Evolutionary conservation across 179 eudicot genomes (phyloP).

Genomic region (Corrigiola litoralis): DNA sequence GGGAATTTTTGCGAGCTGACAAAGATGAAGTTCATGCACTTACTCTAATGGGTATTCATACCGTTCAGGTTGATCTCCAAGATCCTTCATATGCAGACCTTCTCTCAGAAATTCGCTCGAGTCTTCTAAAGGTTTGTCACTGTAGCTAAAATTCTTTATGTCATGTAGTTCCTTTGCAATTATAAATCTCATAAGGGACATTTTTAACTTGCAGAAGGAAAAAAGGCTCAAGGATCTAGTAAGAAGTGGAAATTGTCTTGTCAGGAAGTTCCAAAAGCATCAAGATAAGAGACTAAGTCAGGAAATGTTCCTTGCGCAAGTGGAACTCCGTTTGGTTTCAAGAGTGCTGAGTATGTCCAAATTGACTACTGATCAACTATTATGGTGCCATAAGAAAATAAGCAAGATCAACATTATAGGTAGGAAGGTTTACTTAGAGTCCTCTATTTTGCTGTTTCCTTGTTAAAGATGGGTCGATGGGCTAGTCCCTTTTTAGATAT

Average conservation of each 20-base stretch:
- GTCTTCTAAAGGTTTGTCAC: conserved; percentile 59
- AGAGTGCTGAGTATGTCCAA: conserved; percentile 59
- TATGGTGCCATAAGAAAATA: conserved; percentile 75
- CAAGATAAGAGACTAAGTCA: conserved; percentile 30
- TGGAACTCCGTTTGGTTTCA: conserved; percentile 62
- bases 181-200: not conserved
- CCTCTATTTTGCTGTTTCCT: conserved; percentile 69
- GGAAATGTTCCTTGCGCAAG: conserved; percentile 46
- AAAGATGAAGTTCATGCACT: conserved; percentile 36
- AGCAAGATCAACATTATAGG: conserved; percentile 43
- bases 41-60: conserved; percentile 35
- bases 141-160: not conserved
- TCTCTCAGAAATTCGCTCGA: conserved; percentile 37
- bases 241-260: conserved; percentile 74
- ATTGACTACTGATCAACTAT: conserved; percentile 55
- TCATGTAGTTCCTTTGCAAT: not conserved
- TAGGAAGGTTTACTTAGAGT: conserved; percentile 53
- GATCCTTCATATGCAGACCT: conserved; percentile 48
- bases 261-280: conserved; percentile 69
- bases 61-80: conserved; percentile 32
- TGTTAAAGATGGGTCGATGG: conserved; percentile 14
- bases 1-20: conserved; percentile 70
- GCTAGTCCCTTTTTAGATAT: not conserved
- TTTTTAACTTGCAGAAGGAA: conserved; percentile 57
- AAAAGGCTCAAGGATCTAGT: conserved; percentile 63